phyloP scores from a whole-genome alignment of 2,329 filamentous ascomycete species.

The Epichloe sylvatica region DNA sequence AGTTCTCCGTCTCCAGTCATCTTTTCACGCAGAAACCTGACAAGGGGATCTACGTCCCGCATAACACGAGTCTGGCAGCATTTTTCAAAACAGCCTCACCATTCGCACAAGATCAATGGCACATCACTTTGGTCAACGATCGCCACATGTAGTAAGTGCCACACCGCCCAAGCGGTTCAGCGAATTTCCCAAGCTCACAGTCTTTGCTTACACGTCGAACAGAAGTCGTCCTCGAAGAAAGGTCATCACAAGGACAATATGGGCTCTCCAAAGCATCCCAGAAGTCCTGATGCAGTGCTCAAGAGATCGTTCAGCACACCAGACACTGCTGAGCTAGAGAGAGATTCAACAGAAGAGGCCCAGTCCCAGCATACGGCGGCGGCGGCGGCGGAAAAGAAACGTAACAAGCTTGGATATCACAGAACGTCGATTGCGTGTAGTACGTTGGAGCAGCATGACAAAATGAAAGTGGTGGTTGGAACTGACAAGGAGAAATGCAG shows the following conservation, averaged over 20 bases:
- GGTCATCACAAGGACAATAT: constrained; percentile 1
- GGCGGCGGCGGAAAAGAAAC: constrained; percentile 37
- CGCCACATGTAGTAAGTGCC: constrained; percentile 3
- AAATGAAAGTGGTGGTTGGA: neutral
- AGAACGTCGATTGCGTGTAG: constrained; percentile 89
- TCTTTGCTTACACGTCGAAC: neutral
- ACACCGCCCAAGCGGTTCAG: neutral
- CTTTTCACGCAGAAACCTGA: too few species aligned
- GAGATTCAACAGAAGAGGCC: constrained; percentile 15
- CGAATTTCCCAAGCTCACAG: neutral
- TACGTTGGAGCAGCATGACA: constrained; percentile 37
- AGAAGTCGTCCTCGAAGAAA: neutral
- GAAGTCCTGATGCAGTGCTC: constrained; percentile 22
- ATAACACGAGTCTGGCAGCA: neutral
- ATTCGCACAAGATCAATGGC: constrained; percentile 1
- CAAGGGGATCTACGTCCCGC: too few species aligned
- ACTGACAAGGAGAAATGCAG: constrained; percentile 30
- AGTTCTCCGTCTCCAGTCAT: too few species aligned
- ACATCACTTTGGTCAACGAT: constrained; percentile 1
- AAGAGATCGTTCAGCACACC: constrained; percentile 38
- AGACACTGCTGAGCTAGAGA: constrained; percentile 30
- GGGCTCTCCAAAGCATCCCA: constrained; percentile 12
- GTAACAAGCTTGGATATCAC: constrained; percentile 92
- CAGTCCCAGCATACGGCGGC: constrained; percentile 16
- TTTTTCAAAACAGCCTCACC: neutral